These are phyloP conservation scores for Bjerkandera adusta DNA, from an alignment of 1,284 basidiomycete species.

Conservation along the genomic window DNA sequence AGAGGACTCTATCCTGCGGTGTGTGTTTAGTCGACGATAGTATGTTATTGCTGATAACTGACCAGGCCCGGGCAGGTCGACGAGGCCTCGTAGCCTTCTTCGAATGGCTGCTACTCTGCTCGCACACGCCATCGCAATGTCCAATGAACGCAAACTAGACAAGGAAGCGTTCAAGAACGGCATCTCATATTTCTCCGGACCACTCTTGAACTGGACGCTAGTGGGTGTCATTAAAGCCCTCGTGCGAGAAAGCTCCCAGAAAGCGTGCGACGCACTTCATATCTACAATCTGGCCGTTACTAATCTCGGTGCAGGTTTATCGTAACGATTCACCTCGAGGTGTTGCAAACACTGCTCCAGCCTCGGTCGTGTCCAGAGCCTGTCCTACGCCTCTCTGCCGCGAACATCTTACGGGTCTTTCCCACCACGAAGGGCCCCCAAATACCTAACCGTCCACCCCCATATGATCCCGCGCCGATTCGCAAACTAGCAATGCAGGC, in stretches of 20 bases:
- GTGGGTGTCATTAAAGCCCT: constrained; percentile 68
- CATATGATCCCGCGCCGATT: constrained; percentile 41
- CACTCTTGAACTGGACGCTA: constrained; percentile 76
- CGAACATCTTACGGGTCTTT: constrained; percentile 51
- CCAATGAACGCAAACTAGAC: constrained; percentile 54
- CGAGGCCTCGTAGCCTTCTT: constrained; percentile 63
- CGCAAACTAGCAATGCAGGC: constrained; percentile 42
- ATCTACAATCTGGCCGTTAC: not conserved
- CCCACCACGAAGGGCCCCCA: constrained; percentile 31
- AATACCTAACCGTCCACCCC: constrained; percentile 29
- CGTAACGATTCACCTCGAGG: constrained; percentile 48
- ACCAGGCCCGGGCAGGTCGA: constrained; percentile 47
- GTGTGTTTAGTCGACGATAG: constrained; percentile 17
- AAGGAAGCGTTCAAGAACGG: constrained; percentile 68
- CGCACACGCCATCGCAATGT: constrained; percentile 53
- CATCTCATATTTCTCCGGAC: constrained; percentile 71
- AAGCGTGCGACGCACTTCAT: constrained; percentile 42
- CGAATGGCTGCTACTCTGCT: constrained; percentile 67
- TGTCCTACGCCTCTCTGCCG: constrained; percentile 62
- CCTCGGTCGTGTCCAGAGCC: constrained; percentile 63
- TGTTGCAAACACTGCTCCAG: constrained; percentile 63
- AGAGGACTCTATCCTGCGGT: constrained; percentile 77
- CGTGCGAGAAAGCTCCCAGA: constrained; percentile 55
- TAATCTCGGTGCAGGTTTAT: constrained; percentile 29
- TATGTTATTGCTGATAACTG: too few species aligned